Percentiles rank a stretch among this genome's conserved stretches.
Conservation (phyloP, 2,329 filamentous ascomycete species). For the Aspergillus glaucus region DNA sequence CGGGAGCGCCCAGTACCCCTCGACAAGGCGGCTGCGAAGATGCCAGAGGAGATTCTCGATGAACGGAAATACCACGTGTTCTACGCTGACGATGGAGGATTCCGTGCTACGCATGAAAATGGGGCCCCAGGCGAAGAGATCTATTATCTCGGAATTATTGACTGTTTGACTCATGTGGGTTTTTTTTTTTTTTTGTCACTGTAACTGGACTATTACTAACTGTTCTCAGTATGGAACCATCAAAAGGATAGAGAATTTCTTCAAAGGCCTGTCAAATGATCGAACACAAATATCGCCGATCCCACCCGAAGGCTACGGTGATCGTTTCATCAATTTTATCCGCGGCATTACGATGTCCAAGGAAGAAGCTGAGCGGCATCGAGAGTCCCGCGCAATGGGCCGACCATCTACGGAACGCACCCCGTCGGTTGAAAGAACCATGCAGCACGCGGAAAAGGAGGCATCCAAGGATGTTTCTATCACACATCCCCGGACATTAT, state of each 20-base stretch:
- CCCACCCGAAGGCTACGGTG: conserved; percentile 82
- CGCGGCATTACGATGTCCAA: conserved; percentile 81
- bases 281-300: conserved; percentile 87
- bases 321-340: conserved; percentile 91
- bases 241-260: conserved; percentile 94
- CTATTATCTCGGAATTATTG: conserved; percentile 97
- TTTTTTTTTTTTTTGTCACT: not conserved
- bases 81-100: conserved; percentile 89
- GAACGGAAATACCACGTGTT: conserved; percentile 74
- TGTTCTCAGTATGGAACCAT: conserved; percentile 72
- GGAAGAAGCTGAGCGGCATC: conserved; percentile 64
- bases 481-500: conserved; percentile 57
- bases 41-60: conserved; percentile 83
- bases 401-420: conserved; percentile 25
- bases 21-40: conserved; percentile 71
- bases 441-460: conserved; percentile 56
- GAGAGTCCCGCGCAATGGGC: conserved; percentile 23
- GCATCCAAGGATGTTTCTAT: conserved; percentile 56
- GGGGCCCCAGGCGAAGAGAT: conserved; percentile 80
- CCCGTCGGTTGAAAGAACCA: conserved; percentile 47
- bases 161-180: conserved; percentile 93
- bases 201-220: not conserved
- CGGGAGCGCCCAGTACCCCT: conserved; percentile 90
- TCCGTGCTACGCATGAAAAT: conserved; percentile 87
- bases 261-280: conserved; percentile 84